These are phyloP conservation scores for Euphorbia pulcherrima DNA, from an alignment of 345 rosid species.

Conservation along the genomic window DNA sequence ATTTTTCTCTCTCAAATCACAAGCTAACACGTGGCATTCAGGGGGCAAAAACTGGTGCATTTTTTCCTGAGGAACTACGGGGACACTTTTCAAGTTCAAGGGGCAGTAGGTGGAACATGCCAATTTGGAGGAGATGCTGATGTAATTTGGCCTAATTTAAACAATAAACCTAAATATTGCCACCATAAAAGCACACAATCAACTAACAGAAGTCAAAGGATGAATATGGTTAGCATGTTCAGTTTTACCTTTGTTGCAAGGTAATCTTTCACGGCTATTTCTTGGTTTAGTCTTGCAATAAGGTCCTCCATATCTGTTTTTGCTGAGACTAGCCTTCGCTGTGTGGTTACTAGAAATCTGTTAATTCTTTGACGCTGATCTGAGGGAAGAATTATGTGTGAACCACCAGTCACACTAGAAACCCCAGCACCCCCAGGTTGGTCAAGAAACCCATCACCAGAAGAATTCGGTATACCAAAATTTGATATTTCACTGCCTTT, in stretches of 20 bases:
- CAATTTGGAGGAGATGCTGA: too few species aligned
- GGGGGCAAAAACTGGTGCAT: too few species aligned
- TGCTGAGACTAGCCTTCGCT: conserved; percentile 70
- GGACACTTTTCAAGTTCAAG: too few species aligned
- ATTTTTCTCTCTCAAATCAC: too few species aligned
- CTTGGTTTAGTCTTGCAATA: conserved; percentile 82
- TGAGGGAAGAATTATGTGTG: conserved; percentile 65
- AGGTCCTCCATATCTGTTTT: conserved; percentile 99
- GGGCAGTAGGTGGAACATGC: too few species aligned
- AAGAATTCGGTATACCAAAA: conserved; percentile 54
- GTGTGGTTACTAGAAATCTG: conserved; percentile 68
- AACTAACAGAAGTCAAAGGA: neutral
- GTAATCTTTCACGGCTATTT: conserved; percentile 81
- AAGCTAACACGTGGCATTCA: too few species aligned
- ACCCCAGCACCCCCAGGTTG: conserved; percentile 47
- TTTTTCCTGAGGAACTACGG: too few species aligned
- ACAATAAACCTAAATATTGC: neutral
- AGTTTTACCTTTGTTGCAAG: conserved; percentile 67
- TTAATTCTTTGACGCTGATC: conserved; percentile 80
- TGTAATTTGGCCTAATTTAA: too few species aligned
- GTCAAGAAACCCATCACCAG: conserved; percentile 55
- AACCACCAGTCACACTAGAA: conserved; percentile 43
- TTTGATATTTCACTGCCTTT: conserved; percentile 66
- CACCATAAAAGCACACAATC: neutral
- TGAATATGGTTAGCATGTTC: neutral